phyloP scores from a whole-genome alignment of 106 monocot species.

The Gastrodia elata region DNA sequence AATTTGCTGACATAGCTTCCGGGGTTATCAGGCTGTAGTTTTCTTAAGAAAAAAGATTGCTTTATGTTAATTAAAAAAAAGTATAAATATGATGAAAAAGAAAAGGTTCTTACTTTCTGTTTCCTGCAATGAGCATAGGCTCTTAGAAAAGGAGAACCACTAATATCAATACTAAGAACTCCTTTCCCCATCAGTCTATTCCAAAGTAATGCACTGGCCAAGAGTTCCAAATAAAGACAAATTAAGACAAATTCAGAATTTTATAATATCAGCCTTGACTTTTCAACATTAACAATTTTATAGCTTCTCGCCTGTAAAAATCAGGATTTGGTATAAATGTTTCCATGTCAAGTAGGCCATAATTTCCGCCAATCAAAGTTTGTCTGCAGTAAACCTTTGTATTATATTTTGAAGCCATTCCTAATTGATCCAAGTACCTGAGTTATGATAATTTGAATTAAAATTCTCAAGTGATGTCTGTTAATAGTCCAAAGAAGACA shows the following conservation, averaged over 20 bases:
- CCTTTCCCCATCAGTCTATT: conserved; percentile 73
- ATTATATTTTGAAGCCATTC: conserved; percentile 64
- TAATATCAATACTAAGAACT: conserved; percentile 53
- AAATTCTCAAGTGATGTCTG: neutral
- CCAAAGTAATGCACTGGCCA: conserved; percentile 66
- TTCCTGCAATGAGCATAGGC: conserved; percentile 79
- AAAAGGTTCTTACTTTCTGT: conserved; percentile 17
- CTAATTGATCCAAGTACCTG: conserved; percentile 96
- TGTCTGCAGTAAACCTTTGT: conserved; percentile 73
- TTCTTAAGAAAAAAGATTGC: too few relatives aligned
- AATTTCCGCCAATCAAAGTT: conserved; percentile 77
- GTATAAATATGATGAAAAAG: neutral
- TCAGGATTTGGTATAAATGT: conserved; percentile 90
- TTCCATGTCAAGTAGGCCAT: conserved; percentile 73
- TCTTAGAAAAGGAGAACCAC: conserved; percentile 55
- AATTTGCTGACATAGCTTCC: too few relatives aligned
- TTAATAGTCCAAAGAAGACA: neutral
- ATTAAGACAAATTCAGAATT: neutral
- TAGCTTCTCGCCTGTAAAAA: conserved; percentile 54
- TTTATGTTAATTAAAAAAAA: neutral
- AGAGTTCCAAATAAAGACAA: neutral
- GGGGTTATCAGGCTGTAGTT: too few relatives aligned
- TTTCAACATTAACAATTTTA: neutral
- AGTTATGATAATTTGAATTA: neutral
- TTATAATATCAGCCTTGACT: neutral